Conservation (phyloP, 768 basidiomycete species). For the Mrakia gelida region DNA sequence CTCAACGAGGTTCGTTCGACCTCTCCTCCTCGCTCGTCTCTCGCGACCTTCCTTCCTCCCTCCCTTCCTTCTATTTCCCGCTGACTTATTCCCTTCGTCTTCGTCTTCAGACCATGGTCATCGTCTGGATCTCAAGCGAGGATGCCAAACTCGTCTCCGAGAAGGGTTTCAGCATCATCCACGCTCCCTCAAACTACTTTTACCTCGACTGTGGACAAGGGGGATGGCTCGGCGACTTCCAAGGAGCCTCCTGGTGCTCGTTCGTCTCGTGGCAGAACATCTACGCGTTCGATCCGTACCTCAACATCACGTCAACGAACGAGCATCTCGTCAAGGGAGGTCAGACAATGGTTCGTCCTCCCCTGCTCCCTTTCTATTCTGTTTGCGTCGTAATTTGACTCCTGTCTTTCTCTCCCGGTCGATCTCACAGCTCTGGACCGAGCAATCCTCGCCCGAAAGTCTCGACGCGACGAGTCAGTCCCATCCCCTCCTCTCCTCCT, state of each 20-base stretch:
- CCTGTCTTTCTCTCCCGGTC: too few relatives aligned
- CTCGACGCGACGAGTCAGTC: conserved; percentile 51
- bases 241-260: conserved; percentile 56
- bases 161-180: conserved; percentile 61
- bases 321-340: conserved; percentile 64
- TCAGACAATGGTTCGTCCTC: conserved; percentile 39
- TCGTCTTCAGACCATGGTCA: conserved; percentile 29
- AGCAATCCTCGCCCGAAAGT: conserved; percentile 66
- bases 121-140: conserved; percentile 67
- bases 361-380: not conserved
- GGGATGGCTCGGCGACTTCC: conserved; percentile 59
- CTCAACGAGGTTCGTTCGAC: conserved; percentile 39
- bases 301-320: conserved; percentile 53
- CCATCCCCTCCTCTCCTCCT: not conserved
- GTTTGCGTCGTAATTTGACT: too few relatives aligned
- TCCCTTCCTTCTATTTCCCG: not conserved
- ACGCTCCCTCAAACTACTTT: conserved; percentile 69
- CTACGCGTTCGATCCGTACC: conserved; percentile 68
- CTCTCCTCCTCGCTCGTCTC: not conserved
- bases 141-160: conserved; percentile 59
- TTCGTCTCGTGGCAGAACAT: conserved; percentile 72
- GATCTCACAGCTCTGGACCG: conserved; percentile 63
- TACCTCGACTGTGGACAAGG: conserved; percentile 60
- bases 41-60: not conserved
- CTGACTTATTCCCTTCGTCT: too few relatives aligned